Evolutionary conservation across 2,329 filamentous ascomycete species (phyloP), one percentile per base, ranked within the genome.

Genomic region (Sphaerostilbella broomeana): DNA sequence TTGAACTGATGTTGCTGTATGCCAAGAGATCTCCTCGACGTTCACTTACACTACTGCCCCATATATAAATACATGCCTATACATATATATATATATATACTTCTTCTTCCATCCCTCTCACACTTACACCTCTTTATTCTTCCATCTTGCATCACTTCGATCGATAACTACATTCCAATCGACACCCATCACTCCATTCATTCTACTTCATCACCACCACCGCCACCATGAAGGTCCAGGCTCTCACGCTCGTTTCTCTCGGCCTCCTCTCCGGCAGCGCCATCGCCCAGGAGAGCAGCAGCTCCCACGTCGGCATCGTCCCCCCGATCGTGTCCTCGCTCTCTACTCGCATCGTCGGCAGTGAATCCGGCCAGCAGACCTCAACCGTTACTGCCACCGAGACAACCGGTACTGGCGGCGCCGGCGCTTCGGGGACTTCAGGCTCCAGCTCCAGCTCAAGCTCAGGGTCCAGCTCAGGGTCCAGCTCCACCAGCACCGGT

Each of bases 191-290:
- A 15, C 16, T 27, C 28, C 15, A 17, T n/a, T 33, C 16, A 5
- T 33, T 20, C 30, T 10, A n/a, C n/a, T 19, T 33, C 16, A 22
- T 12, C n/a, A 20, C 26, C 29, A 19, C 38, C 35, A 41, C 36
- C 38, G 32, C 10, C 24, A 41, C 21, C 27, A 43, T 43, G 42
- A 35, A 43, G 31, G 31, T 16, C 22, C 28, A 39, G 18, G 33
- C 32, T 35, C 13, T 40, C 31, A 29, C 33, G 34, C 11, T 43
- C n/a, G 19, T 36, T 31, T 36, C 36, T 25, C n/a, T 43, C 15
- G 37, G 42, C 32, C 42, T 43, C 42, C 37, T 43, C 32, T 40
- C 36, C 17, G 32, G 35, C 20, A 32, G 38, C 16, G 27, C 26
- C 5, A 15, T 43, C 15, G 36, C 17, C 32, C 42, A 43, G 36